These are phyloP conservation scores for Didymellaceae sp. DNA, from an alignment of 2,329 filamentous ascomycete species.

Conservation along the genomic window DNA sequence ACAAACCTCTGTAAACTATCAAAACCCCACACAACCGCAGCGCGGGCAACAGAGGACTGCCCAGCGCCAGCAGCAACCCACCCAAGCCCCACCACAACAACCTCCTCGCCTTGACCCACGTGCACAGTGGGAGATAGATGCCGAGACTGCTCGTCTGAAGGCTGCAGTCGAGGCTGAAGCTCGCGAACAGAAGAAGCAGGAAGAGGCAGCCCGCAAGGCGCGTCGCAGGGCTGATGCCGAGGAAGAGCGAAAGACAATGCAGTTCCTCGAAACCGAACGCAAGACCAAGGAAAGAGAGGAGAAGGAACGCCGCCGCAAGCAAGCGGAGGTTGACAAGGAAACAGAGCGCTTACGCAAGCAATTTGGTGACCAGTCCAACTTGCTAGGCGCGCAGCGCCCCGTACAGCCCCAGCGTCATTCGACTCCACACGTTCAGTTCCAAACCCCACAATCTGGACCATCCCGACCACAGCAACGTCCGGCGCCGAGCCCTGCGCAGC, in stretches of 20 bases:
- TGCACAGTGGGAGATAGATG: conserved; percentile 59
- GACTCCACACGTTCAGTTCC: conserved; percentile 27
- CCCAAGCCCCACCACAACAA: conserved; percentile 31
- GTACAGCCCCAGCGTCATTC: conserved; percentile 35
- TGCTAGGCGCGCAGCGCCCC: conserved; percentile 28
- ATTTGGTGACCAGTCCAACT: conserved; percentile 62
- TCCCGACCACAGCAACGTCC: conserved; percentile 24
- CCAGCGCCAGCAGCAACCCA: conserved; percentile 39
- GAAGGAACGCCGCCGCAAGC: conserved; percentile 61
- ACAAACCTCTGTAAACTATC: conserved; percentile 16
- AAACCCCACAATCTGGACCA: conserved; percentile 19
- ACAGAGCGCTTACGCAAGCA: conserved; percentile 73
- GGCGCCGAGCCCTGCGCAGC: conserved; percentile 26
- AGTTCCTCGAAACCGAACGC: conserved; percentile 45
- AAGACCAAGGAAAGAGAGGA: conserved; percentile 72
- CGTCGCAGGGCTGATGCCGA: conserved; percentile 64
- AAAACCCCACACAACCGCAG: conserved; percentile 1
- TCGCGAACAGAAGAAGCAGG: conserved; percentile 55
- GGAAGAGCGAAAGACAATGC: conserved; percentile 52
- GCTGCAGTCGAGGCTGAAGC: conserved; percentile 54
- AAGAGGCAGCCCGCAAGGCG: conserved; percentile 58
- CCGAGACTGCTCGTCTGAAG: conserved; percentile 56
- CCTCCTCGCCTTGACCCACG: conserved; percentile 54
- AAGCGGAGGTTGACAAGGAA: conserved; percentile 70
- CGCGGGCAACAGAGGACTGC: conserved; percentile 42